A percentile compares a stretch with the other conserved stretches of the same genome.
These are phyloP conservation scores for Wickerhamomyces chaumierensis DNA, from an alignment of 805 yeast genomes.

Conservation along the genomic window DNA sequence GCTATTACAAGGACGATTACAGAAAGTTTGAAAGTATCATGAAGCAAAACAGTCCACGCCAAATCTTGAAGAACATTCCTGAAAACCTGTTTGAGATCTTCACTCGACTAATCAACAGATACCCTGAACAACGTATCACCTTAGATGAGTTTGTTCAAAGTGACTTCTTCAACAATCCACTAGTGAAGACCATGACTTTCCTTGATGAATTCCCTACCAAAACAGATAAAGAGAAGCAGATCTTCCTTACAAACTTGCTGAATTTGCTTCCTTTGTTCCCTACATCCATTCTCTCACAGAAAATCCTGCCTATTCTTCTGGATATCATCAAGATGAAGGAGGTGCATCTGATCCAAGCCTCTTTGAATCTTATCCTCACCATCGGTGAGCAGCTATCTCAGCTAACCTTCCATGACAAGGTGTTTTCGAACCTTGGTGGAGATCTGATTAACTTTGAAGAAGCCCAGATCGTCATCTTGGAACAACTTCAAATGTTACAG, in stretches of 20 bases:
- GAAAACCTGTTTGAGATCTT: constrained; percentile 34
- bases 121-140: constrained; percentile 44
- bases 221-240: constrained; percentile 49
- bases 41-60: constrained; percentile 25
- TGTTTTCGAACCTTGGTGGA: constrained; percentile 11
- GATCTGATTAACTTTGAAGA: constrained; percentile 26
- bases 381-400: constrained; percentile 63
- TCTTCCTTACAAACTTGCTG: constrained; percentile 57
- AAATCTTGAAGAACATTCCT: constrained; percentile 50
- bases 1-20: constrained; percentile 51
- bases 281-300: constrained; percentile 28
- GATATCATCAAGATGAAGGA: constrained; percentile 35
- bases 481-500: constrained; percentile 35
- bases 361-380: constrained; percentile 43
- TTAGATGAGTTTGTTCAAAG: constrained; percentile 63
- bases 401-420: constrained; percentile 58
- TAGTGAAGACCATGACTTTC: constrained; percentile 69
- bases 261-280: constrained; percentile 49
- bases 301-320: constrained; percentile 60
- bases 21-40: constrained; percentile 35
- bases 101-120: constrained; percentile 42
- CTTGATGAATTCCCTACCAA: constrained; percentile 78
- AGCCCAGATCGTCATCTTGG: constrained; percentile 33
- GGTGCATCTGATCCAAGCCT: constrained; percentile 29
- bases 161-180: constrained; percentile 69